Base-by-base conservation (phyloP, 805 yeast genomes). In the Metschnikowia cubensis region DNA sequence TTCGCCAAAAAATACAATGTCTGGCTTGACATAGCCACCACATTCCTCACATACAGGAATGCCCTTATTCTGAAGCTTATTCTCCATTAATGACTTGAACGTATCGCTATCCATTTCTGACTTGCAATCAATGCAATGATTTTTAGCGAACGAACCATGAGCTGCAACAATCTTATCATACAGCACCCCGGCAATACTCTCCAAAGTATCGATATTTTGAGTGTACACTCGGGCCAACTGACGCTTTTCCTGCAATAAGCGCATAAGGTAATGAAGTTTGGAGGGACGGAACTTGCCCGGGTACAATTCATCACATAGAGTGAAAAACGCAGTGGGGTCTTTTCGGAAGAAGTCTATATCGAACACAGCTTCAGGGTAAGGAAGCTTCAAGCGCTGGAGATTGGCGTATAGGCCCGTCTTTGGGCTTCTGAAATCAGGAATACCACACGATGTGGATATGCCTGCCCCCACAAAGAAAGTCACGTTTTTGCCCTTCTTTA, bases 321-420 rank as follows among this genome's bases (percentile, higher is more conserved):
- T 81, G 61, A 87, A 90, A 62, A 92, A 92, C 0, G 97, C 94
- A 52, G 80, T 75, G 0, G 98, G 98, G 47, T 80, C 78, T 49
- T 85, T 74, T 42, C 76, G 70, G 67, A 89, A 89, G 64, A 80
- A 92, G 17, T 84, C 91, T 38, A 92, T 84, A 62, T 91, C 97
- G 64, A 92, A 92, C 1, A 92, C 97, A 0, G 97, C 97, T 63
- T 92, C 99, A 0, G 97, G 94, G 64, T 81, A 90, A 5, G 98
- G 98, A 44, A 92, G 71, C 34, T 87, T 76, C 35, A 91, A 73
- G 55, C 81, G 76, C 18, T 85, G 75, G 46, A 92, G 71, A 63
- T 92, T 92, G 55, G 90, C 81, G 61, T 92, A 92, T 6, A 92
- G 76, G 0, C 96, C 96, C 1, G 98, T 92, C 39, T 82, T 79